Evolutionary conservation across 768 basidiomycete genomes (phyloP), one percentile per base, ranked within the genome.

Genomic region (Tulasnella sp.): DNA sequence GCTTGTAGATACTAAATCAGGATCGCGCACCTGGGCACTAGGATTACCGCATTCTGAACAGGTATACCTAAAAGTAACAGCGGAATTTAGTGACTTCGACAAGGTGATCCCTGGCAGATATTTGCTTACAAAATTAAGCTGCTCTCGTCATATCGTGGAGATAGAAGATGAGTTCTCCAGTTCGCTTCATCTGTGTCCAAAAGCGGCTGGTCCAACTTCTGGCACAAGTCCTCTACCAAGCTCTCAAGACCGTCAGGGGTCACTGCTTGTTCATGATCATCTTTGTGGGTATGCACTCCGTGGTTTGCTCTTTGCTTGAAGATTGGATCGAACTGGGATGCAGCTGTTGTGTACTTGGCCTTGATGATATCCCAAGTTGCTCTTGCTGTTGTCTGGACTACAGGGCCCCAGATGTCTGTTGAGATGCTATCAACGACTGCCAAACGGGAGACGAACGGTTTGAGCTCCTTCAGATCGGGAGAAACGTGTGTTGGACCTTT

Each of bases 21-120:
- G 6, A 7, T 31, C 16, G 10, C 49, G 25, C 13, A 51, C 49
- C 27, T 51, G 49, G 15, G 49, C 49, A 15, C 49, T 51, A 22
- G 49, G 49, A 40, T 51, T 51, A n/a, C 49, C 39, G 28, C 49
- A 51, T 19, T 41, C 29, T 2, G 49, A 41, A n/a, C 49, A 51
- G 4, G 49, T 51, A n/a, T 42, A 31, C 49, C 49, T 51, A 42
- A 12, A 19, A n/a, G n/a, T n/a, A 5, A 24, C n/a, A 25, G 25
- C 13, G 10, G 27, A n/a, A 6, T n/a, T 1, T 3, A 45, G 25
- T n/a, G 6, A 37, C 32, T 15, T 29, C 44, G 13, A 16, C 10
- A 20, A 25, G 5, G 10, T 16, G 27, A 35, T 12, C 5, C 9
- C 3, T n/a, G 19, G 16, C 20, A 25, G 20, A 41, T 29, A 19